Percentiles rank a stretch among this genome's conserved stretches.
These are phyloP conservation scores for Lophiostoma macrostomum DNA, from an alignment of 495 filamentous ascomycete genomes.

Conservation along the genomic window DNA sequence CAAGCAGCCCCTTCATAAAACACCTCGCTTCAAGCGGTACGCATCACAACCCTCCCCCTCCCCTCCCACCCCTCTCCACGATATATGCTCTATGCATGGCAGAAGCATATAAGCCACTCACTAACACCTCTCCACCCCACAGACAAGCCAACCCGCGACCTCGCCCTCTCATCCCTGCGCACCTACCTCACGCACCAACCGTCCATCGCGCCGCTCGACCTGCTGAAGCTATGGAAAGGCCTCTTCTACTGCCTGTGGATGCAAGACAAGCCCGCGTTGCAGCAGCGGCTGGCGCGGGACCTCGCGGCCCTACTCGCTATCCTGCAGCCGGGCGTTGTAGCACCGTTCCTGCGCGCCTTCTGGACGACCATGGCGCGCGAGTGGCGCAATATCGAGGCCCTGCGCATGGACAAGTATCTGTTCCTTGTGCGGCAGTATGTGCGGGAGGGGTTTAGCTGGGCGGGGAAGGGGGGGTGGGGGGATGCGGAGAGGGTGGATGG, in stretches of 20 bases:
- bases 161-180: constrained; percentile 63
- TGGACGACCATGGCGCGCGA: constrained; percentile 85
- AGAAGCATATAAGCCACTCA: background rate
- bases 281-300: constrained; percentile 76
- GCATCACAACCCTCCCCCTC: constrained; percentile 16
- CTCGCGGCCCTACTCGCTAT: constrained; percentile 70
- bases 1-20: constrained; percentile 68
- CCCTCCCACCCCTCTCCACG: background rate
- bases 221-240: constrained; percentile 93
- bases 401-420: constrained; percentile 92
- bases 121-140: constrained; percentile 1
- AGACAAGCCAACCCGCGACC: constrained; percentile 35
- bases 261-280: constrained; percentile 80
- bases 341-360: constrained; percentile 72
- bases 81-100: too few species aligned
- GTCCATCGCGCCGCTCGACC: constrained; percentile 67
- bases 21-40: constrained; percentile 74
- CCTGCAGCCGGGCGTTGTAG: constrained; percentile 59
- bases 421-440: constrained; percentile 77
- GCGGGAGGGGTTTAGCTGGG: constrained; percentile 60
- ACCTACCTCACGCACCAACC: constrained; percentile 69
- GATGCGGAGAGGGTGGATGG: constrained; percentile 34
- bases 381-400: constrained; percentile 76
- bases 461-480: constrained; percentile 42
- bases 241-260: constrained; percentile 97